Base-by-base conservation (phyloP, 306 rosid genomes). In the Quercus dentata region DNA sequence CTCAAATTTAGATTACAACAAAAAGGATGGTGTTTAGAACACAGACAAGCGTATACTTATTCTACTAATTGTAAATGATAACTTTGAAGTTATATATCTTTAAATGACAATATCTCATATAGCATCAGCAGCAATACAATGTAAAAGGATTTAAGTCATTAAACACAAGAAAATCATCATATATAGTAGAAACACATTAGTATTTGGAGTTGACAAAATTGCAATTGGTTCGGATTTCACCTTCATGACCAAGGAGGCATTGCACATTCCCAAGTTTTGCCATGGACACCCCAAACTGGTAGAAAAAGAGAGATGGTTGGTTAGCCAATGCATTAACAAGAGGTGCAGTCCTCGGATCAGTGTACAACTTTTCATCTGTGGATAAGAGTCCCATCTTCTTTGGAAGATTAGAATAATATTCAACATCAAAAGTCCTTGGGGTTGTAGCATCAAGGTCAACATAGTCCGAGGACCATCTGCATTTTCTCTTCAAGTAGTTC, bases 391-490 rank as follows among this genome's bases (percentile, higher is more conserved):
- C 97, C 91, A 89, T 83, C 57, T 89, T 90, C 76, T 87, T 89
- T 49, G 85, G 69, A 4, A 92, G 88, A 80, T 94, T 92, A 0
- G 46, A 18, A 35, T 75, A 92, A 69, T 91, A 94, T 18, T 79
- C 23, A 71, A 64, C 64, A 83, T 92, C 99, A 71, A 92, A 94
- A 0, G 18, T 56, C 19, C 7, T 84, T 4, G 98, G 96, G 6
- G 92, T 91, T 63, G 79, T 78, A 0, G 95, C 90, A 86, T 95
- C 99, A 20, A 92, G 94, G 27, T 91, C 90, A n/a, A 89, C 92
- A 75, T 86, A 90, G 4, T 91, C 99, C 0, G 93, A 88, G 5
- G 88, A 92, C 99, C 99, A 95, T 87, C 97, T 79, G 71, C 98
- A 91, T 79, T 92, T 91, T 62, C 97, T 90, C 74, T 81, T 83